Percentiles rank a stretch among this genome's conserved stretches.
Evolutionary conservation across 768 basidiomycete species (phyloP).

Genomic region (Pleurotus ostreatus): DNA sequence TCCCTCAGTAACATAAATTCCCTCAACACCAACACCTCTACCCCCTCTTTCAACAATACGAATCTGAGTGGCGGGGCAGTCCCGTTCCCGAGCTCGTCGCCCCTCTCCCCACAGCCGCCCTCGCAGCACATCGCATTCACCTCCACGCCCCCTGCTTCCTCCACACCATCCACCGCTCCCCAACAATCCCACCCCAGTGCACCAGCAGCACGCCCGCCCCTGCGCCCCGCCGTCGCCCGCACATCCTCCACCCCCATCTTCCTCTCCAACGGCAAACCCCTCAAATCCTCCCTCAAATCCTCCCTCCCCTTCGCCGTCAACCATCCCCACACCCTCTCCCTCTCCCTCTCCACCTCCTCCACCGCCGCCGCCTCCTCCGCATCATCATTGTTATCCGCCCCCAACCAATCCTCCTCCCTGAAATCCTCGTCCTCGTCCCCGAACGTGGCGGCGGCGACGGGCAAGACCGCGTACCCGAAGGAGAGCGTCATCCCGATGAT

Average conservation of each 20-base stretch:
- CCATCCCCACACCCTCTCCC: too few relatives aligned
- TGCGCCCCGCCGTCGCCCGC: slow-evolving; percentile 26
- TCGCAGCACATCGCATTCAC: slow-evolving; percentile 8
- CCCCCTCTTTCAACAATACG: too few relatives aligned
- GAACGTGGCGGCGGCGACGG: slow-evolving; percentile 23
- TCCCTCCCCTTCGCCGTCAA: too few relatives aligned
- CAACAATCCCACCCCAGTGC: slow-evolving; percentile 16
- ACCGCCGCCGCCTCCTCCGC: too few relatives aligned
- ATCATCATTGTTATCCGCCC: slow-evolving; percentile 38
- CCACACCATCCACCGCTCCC: slow-evolving; percentile 16
- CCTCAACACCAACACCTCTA: slow-evolving; percentile 5
- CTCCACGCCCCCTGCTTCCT: slow-evolving; percentile 26
- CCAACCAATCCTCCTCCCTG: slow-evolving; percentile 74
- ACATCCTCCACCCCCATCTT: slow-evolving; percentile 40
- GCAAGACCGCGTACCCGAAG: too few relatives aligned
- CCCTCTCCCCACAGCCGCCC: slow-evolving; percentile 17
- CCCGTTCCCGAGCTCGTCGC: slow-evolving; percentile 40
- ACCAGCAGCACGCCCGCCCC: slow-evolving; percentile 10
- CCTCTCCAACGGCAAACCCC: slow-evolving; percentile 76
- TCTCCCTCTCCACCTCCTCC: too few relatives aligned
- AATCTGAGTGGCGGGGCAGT: not conserved
- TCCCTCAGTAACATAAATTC: not conserved
- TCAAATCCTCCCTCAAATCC: slow-evolving; percentile 80
- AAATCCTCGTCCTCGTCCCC: slow-evolving; percentile 57
- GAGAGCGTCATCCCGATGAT: slow-evolving; percentile 8